Evolutionary conservation across 805 yeast genomes (phyloP).

Genomic region (Torulaspora delbrueckii): DNA sequence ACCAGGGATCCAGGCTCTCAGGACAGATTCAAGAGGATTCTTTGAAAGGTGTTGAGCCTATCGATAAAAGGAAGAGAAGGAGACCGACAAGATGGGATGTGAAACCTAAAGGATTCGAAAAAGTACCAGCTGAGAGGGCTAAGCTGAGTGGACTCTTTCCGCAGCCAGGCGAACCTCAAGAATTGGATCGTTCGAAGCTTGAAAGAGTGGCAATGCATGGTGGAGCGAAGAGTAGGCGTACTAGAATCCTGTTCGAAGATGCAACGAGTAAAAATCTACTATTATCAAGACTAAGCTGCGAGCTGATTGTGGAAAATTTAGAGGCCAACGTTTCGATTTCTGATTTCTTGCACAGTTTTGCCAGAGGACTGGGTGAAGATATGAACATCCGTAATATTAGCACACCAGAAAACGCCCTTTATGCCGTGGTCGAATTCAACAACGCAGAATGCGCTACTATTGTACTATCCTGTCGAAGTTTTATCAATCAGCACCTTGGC

Average conservation of each 20-base stretch:
- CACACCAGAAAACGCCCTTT: conserved; percentile 1
- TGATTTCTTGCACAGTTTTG: conserved; percentile 7
- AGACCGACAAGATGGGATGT: conserved; percentile 62
- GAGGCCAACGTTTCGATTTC: not conserved
- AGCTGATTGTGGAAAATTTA: conserved; percentile 20
- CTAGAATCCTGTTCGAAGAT: conserved; percentile 36
- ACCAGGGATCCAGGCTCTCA: not conserved
- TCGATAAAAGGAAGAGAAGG: conserved; percentile 48
- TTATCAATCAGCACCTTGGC: conserved; percentile 17
- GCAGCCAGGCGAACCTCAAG: conserved; percentile 56
- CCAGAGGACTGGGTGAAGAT: conserved; percentile 9
- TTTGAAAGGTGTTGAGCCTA: conserved; percentile 40
- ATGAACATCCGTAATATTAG: conserved; percentile 3
- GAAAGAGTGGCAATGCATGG: conserved; percentile 16
- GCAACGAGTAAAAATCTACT: conserved; percentile 27
- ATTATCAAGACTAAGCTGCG: conserved; percentile 27
- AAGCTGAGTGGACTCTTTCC: conserved; percentile 77
- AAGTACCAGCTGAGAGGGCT: conserved; percentile 68
- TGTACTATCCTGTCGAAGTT: conserved; percentile 23
- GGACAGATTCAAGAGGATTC: conserved; percentile 17
- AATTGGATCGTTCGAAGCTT: conserved; percentile 28
- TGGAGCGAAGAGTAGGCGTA: conserved; percentile 22
- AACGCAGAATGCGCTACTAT: conserved; percentile 19
- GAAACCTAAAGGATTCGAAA: conserved; percentile 67
- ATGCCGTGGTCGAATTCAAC: conserved; percentile 17